Evolutionary conservation across 495 filamentous ascomycete species (phyloP).

Genomic region (Aspergillus homomorphus): DNA sequence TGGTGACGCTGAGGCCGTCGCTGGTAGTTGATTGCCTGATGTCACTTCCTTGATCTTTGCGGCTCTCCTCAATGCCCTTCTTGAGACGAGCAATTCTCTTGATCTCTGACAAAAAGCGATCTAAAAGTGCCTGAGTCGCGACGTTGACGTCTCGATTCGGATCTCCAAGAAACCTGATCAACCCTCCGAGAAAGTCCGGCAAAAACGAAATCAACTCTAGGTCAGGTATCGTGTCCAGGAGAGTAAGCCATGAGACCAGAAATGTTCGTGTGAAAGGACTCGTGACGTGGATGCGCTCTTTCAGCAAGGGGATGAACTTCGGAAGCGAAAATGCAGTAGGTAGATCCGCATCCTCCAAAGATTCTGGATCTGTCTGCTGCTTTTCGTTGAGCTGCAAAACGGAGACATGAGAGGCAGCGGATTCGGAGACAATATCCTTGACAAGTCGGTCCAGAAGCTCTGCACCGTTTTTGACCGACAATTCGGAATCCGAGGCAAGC

Average conservation of each 20-base stretch:
- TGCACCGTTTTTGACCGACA: conserved; percentile 97
- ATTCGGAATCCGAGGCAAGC: conserved; percentile 92
- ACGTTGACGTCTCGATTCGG: conserved; percentile 90
- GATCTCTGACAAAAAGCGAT: conserved; percentile 89
- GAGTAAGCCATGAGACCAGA: conserved; percentile 90
- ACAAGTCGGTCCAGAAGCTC: conserved; percentile 93
- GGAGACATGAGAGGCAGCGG: conserved; percentile 91
- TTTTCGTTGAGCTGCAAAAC: conserved; percentile 61
- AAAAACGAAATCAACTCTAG: conserved; percentile 90
- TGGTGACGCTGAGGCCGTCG: conserved; percentile 56
- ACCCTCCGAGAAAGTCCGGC: conserved; percentile 84
- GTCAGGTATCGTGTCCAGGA: conserved; percentile 96
- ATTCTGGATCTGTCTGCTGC: conserved; percentile 42
- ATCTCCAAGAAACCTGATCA: conserved; percentile 90
- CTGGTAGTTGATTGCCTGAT: conserved; percentile 62
- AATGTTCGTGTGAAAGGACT: conserved; percentile 95
- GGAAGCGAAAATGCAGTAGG: conserved; percentile 92
- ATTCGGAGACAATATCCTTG: conserved; percentile 98
- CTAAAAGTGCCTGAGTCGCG: conserved; percentile 84
- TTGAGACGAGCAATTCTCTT: conserved; percentile 91
- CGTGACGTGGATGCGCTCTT: conserved; percentile 87
- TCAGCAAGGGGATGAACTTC: conserved; percentile 86
- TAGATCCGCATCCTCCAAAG: conserved; percentile 51
- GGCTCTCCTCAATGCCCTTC: conserved; percentile 85
- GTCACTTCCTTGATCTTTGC: conserved; percentile 64